A percentile compares a stretch with the other conserved stretches of the same genome.
phyloP scores from a whole-genome alignment of 2,329 filamentous ascomycete species.

The Paraphaeosphaeria sporulosa region DNA sequence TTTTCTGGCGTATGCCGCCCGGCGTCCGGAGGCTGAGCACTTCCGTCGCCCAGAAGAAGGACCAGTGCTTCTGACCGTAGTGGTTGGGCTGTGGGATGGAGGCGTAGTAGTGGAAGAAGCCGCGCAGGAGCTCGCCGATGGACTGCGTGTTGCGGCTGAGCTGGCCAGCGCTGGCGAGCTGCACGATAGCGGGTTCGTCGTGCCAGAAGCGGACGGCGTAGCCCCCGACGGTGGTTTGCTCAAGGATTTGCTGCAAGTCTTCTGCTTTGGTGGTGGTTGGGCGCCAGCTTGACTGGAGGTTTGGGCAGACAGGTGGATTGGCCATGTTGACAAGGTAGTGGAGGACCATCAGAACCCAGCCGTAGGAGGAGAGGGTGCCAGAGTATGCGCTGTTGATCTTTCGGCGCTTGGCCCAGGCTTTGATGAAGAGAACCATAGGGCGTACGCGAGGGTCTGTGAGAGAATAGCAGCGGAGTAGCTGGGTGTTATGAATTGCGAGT shows the following conservation, averaged over 20 bases:
- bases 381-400: constrained; percentile 88
- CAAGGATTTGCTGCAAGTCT: constrained; percentile 47
- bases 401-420: constrained; percentile 86
- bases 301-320: constrained; percentile 81
- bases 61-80: constrained; percentile 51
- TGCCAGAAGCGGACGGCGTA: constrained; percentile 80
- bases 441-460: constrained; percentile 79
- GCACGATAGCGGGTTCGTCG: constrained; percentile 72
- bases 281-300: constrained; percentile 70
- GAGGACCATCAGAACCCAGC: constrained; percentile 90
- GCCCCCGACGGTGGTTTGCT: constrained; percentile 64
- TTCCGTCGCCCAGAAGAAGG: constrained; percentile 82
- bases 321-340: constrained; percentile 88
- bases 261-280: constrained; percentile 23
- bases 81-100: constrained; percentile 58
- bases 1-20: constrained; percentile 75
- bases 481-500: constrained; percentile 83
- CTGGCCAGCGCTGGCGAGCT: constrained; percentile 64
- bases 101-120: constrained; percentile 90
- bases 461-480: constrained; percentile 83
- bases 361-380: constrained; percentile 87
- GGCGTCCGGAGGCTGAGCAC: constrained; percentile 78
- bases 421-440: constrained; percentile 83
- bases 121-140: constrained; percentile 74
- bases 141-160: constrained; percentile 75